Evolutionary conservation across 2,329 filamentous ascomycete species (phyloP), one percentile per base, ranked within the genome.

Genomic region (Colletotrichum truncatum): DNA sequence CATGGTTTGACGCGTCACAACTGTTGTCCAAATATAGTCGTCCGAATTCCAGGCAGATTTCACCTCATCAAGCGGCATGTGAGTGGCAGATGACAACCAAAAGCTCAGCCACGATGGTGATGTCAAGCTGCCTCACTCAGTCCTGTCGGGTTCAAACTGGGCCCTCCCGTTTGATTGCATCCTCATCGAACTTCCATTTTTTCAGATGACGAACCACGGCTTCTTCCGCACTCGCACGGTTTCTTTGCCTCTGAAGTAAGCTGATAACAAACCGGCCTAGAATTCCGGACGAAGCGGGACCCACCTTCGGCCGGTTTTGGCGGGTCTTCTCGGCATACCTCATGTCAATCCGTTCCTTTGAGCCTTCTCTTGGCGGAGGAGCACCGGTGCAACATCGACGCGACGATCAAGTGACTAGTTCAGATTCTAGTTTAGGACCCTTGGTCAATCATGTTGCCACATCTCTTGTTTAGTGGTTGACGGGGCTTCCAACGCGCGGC

Each of bases 201-300:
- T 66, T 63, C 63, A 55, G 63, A 56, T 43, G 63, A 66, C 26
- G 43, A 25, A 28, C 12, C 4, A 21, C 63, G 63, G 63, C 32
- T 30, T 66, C 26, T 56, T 63, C 49, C 63, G 57, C 12, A 26
- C 4, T 26, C 43, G 25, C 63, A 32, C 32, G 52, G 55, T 16
- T 59, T 51, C 23, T 39, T 48, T 1, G 43, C 54, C 55, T 18
- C 45, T 45, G 32, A 8, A 32, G 28, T 34, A 30, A 34, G 41
- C 45, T 32, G 55, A 49, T 16, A n/a, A n/a, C n/a, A n/a, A n/a
- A n/a, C n/a, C n/a, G n/a, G n/a, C n/a, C n/a, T n/a, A n/a, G 43
- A 51, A 38, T 28, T 21, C 39, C 28, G 26, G 46, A 14, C 30
- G 39, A 23, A 32, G 46, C 8, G 21, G n/a, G 48, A 23, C 18